phyloP scores from a whole-genome alignment of 805 yeast species.

The Cyberlindnera veronae region DNA sequence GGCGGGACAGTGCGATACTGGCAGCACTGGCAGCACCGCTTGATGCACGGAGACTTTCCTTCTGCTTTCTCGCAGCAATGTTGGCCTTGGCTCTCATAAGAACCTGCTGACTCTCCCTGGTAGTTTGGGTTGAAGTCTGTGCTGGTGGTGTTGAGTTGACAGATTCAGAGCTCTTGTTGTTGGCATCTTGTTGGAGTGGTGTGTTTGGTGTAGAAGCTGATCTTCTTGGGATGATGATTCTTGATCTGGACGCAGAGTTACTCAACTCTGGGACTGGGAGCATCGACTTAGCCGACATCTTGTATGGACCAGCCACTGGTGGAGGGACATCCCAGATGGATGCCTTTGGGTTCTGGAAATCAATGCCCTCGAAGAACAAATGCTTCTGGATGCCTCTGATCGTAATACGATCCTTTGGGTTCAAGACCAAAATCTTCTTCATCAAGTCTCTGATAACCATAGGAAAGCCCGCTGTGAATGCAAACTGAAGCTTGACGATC shows the following conservation, averaged over 20 bases:
- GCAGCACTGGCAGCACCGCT: constrained; percentile 29
- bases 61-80: constrained; percentile 28
- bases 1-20: constrained; percentile 26
- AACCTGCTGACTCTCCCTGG: constrained; percentile 27
- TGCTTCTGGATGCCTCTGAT: constrained; percentile 58
- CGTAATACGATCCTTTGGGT: constrained; percentile 60
- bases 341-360: constrained; percentile 47
- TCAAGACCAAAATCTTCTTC: constrained; percentile 60
- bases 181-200: constrained; percentile 11
- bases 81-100: constrained; percentile 27
- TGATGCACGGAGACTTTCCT: constrained; percentile 15
- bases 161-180: constrained; percentile 7
- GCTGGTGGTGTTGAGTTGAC: constrained; percentile 15
- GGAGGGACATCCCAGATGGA: constrained; percentile 56
- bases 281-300: constrained; percentile 75
- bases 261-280: constrained; percentile 59
- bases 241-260: constrained; percentile 13
- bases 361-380: constrained; percentile 53
- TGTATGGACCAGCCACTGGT: constrained; percentile 70
- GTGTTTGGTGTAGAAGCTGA: constrained; percentile 24
- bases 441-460: constrained; percentile 67
- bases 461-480: constrained; percentile 85
- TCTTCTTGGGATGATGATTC: constrained; percentile 25
- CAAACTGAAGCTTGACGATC: constrained; percentile 74
- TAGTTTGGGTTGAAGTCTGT: constrained; percentile 9